Evolutionary conservation across 2,329 filamentous ascomycete genomes (phyloP), one percentile per base, ranked within the genome.

Genomic region (Venturia aucupariae): DNA sequence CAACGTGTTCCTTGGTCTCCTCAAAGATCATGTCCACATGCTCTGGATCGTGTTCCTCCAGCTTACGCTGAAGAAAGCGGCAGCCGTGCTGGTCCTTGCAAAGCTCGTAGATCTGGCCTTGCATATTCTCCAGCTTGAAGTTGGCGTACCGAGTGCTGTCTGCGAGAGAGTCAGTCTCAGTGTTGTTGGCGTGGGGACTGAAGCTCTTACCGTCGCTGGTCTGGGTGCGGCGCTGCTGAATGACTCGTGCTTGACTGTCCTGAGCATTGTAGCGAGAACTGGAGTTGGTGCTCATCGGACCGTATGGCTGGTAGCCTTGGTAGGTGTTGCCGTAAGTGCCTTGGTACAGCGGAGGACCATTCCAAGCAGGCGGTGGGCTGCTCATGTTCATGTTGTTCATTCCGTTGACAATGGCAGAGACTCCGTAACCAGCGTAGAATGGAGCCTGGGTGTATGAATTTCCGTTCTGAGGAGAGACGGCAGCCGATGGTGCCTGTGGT

Each of bases 81-180:
- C 94, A 99, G 66, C 94, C 94, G 75, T 99, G 92, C 78, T 99
- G 94, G 72, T 99, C 94, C 78, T 97, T 97, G 83, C 93, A 97
- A 42, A 97, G 81, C 61, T 86, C 83, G 75, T 96, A 95, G 71
- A 99, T 90, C 71, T 92, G 88, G 60, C 92, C 90, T 42, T 83
- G 82, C 71, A 94, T 88, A 41, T 87, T 84, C 73, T 96, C 90
- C 27, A 97, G 81, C 17, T 90, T 86, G 72, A 90, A 84, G 73
- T 94, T 93, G 69, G 89, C 86, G 77, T 90, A 97, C 66, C 91
- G 89, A 70, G 88, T 89, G 57, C 80, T 79, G 57, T 77, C 76
- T 68, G 78, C 76, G 35, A 48, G 51, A 41, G 35, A 46, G 41
- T 64, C 30, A 27, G 62, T 41, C 7, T 60, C 27, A 51, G 13